Evolutionary conservation across 495 filamentous ascomycete genomes (phyloP).

Genomic region (Penicillium odoratum): DNA sequence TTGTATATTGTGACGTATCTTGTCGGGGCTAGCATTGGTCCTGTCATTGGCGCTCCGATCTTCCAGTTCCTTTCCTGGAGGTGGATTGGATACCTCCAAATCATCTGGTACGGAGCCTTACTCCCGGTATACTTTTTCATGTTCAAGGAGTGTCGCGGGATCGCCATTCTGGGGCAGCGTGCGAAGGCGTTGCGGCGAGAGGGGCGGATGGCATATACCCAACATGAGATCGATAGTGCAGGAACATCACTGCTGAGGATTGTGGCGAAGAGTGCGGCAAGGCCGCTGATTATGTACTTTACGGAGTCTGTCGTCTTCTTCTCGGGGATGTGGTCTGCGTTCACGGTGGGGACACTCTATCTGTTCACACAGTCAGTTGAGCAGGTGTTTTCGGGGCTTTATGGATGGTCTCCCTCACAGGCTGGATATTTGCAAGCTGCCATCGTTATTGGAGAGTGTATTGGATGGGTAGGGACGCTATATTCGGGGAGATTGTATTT

Average conservation of each 20-base stretch:
- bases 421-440: conserved; percentile 41
- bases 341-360: conserved; percentile 53
- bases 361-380: conserved; percentile 48
- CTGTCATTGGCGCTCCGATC: conserved; percentile 47
- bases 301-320: conserved; percentile 56
- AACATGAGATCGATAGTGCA: conserved; percentile 36
- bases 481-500: conserved; percentile 32
- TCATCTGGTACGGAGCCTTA: conserved; percentile 45
- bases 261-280: conserved; percentile 29
- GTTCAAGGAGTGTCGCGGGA: conserved; percentile 44
- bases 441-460: conserved; percentile 36
- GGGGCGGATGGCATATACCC: conserved; percentile 34
- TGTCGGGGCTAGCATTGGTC: conserved; percentile 47
- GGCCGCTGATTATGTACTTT: conserved; percentile 47
- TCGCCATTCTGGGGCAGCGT: conserved; percentile 38
- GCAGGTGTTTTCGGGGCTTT: conserved; percentile 38
- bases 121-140: conserved; percentile 40
- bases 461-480: conserved; percentile 30
- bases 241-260: conserved; percentile 22
- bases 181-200: conserved; percentile 32
- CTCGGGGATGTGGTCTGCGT: conserved; percentile 51
- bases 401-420: conserved; percentile 33
- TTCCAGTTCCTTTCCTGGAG: conserved; percentile 43
- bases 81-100: conserved; percentile 51
- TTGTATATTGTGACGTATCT: conserved; percentile 47